Percentiles rank a stretch among this genome's conserved stretches.
Evolutionary conservation across 2,329 filamentous ascomycete species (phyloP).

Genomic region (Fusarium praegraminearum): DNA sequence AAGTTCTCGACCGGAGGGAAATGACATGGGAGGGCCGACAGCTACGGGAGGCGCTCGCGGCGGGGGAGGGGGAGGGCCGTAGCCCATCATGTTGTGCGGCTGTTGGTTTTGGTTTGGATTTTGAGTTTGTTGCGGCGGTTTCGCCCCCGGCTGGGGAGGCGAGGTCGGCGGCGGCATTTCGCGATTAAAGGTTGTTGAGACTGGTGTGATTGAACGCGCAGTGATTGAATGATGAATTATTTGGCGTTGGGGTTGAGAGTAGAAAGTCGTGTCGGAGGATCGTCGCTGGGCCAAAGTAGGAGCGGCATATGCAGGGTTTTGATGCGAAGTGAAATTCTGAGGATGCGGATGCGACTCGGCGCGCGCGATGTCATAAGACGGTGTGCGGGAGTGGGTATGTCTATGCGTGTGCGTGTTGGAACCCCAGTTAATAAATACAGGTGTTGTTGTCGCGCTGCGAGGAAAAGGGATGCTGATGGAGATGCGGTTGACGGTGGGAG

Average conservation of each 20-base stretch:
- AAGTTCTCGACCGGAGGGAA: conserved; percentile 64
- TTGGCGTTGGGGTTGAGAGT: conserved; percentile 50
- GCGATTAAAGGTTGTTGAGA: conserved; percentile 54
- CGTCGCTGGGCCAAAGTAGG: conserved; percentile 51
- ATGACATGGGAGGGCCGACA: conserved; percentile 59
- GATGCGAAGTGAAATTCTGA: conserved; percentile 43
- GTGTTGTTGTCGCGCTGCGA: conserved; percentile 32
- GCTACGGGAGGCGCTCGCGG: conserved; percentile 59
- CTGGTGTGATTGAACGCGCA: conserved; percentile 60
- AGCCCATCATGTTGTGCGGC: conserved; percentile 53
- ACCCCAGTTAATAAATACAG: conserved; percentile 16
- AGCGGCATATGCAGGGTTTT: conserved; percentile 49
- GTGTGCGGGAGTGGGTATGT: conserved; percentile 7
- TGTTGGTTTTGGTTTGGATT: conserved; percentile 44
- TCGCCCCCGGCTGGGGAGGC: conserved; percentile 55
- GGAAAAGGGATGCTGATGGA: conserved; percentile 20
- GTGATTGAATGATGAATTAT: conserved; percentile 53
- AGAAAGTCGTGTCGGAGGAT: conserved; percentile 59
- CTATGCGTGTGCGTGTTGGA: conserved; percentile 1
- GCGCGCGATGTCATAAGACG: conserved; percentile 36
- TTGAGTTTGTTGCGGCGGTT: conserved; percentile 46
- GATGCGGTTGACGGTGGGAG: conserved; percentile 20
- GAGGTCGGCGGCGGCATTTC: conserved; percentile 62
- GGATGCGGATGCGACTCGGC: conserved; percentile 38
- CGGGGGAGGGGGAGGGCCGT: conserved; percentile 61